A percentile compares a stretch with the other conserved stretches of the same genome.
These are phyloP conservation scores for Lonicera japonica DNA, from an alignment of 129 eudicot genomes.

Conservation along the genomic window DNA sequence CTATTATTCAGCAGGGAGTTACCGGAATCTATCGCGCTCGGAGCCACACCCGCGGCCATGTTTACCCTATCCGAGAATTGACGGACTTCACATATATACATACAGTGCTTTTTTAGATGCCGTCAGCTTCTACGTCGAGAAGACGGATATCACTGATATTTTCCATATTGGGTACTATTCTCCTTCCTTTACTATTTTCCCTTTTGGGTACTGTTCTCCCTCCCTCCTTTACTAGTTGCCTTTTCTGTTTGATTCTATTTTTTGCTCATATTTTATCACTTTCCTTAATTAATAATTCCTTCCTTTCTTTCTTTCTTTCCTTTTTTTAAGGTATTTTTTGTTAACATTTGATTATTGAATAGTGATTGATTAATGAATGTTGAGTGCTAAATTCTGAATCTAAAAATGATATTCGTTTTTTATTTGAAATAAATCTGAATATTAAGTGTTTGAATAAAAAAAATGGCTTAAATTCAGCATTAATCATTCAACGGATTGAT, in stretches of 20 bases:
- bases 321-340: too few species aligned
- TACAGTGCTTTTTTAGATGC: slow-evolving; percentile 36
- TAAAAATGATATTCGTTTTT: too few species aligned
- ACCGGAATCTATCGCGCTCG: not conserved
- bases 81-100: slow-evolving; percentile 44
- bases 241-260: too few species aligned
- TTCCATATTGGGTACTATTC: slow-evolving; percentile 39
- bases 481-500: too few species aligned
- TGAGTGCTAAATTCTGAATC: too few species aligned
- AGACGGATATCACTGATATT: slow-evolving; percentile 34
- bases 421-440: too few species aligned
- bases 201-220: not conserved
- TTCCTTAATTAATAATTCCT: too few species aligned
- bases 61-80: slow-evolving; percentile 46
- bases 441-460: too few species aligned
- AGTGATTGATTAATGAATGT: too few species aligned
- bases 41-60: slow-evolving; percentile 34
- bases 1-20: slow-evolving; percentile 19
- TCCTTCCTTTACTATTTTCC: not conserved
- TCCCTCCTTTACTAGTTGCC: not conserved
- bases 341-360: too few species aligned
- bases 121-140: slow-evolving; percentile 31
- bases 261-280: not conserved
- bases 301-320: too few species aligned
- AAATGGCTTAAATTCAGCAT: too few species aligned